Evolutionary conservation across 805 yeast genomes (phyloP).

Genomic region (Torulaspora quercuum): DNA sequence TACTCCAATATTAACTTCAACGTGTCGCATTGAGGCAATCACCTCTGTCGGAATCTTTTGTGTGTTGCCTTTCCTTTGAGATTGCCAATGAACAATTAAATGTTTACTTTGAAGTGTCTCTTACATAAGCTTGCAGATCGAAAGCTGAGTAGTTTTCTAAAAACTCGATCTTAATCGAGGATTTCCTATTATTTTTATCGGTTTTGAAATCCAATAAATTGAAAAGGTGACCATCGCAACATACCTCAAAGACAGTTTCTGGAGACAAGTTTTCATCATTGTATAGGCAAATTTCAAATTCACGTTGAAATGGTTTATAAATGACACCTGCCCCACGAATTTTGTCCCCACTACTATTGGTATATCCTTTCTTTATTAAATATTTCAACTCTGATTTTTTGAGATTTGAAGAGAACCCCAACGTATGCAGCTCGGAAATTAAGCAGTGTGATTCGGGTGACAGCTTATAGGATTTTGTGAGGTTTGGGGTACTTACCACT

Average conservation of each 20-base stretch:
- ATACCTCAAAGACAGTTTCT: conserved; percentile 21
- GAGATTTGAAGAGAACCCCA: conserved; percentile 23
- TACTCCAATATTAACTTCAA: too few species aligned
- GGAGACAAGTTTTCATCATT: conserved; percentile 1
- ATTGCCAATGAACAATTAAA: too few species aligned
- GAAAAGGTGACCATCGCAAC: conserved; percentile 32
- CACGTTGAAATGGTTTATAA: conserved; percentile 18
- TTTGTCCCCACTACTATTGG: conserved; percentile 15
- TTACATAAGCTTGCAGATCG: conserved; percentile 12
- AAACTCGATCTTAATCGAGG: conserved; percentile 14
- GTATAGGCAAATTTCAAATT: conserved; percentile 17
- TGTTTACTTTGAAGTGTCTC: too few species aligned
- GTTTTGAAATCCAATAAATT: conserved; percentile 17
- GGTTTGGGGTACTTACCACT: conserved; percentile 27
- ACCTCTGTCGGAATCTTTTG: too few species aligned
- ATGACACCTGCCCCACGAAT: conserved; percentile 11
- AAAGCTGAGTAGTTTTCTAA: conserved; percentile 13
- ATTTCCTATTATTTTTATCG: conserved; percentile 2
- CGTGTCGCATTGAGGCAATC: too few species aligned
- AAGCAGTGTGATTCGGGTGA: conserved; percentile 31
- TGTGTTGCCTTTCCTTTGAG: too few species aligned
- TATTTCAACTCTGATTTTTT: conserved; percentile 10
- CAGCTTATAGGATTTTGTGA: conserved; percentile 29
- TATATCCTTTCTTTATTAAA: conserved; percentile 29
- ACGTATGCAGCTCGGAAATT: conserved; percentile 20